A percentile compares a stretch with the other conserved stretches of the same genome.
These are phyloP conservation scores for Kodamaea sp. DNA, from an alignment of 1,139 yeast species.

Conservation along the genomic window DNA sequence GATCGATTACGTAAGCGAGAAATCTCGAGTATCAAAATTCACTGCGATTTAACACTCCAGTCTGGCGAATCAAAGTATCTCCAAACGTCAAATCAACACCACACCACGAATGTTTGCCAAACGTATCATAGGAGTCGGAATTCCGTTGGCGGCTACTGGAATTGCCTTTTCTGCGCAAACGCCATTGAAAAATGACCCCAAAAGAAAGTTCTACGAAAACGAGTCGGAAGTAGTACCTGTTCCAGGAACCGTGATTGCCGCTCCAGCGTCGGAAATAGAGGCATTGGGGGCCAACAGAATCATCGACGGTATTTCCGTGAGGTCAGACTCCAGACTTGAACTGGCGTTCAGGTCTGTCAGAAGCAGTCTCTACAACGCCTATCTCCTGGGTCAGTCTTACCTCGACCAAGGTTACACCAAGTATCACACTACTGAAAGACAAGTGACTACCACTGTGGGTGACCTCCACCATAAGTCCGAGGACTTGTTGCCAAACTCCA, in stretches of 20 bases:
- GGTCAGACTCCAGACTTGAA: constrained; percentile 54
- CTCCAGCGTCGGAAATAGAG: constrained; percentile 48
- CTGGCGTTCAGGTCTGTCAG: constrained; percentile 50
- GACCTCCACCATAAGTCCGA: constrained; percentile 71
- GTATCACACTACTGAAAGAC: constrained; percentile 63
- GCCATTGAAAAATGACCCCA: constrained; percentile 23
- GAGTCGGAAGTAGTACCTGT: constrained; percentile 51
- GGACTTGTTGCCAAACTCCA: constrained; percentile 72
- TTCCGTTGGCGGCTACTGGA: constrained; percentile 10
- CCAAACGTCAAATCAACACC: too few relatives aligned
- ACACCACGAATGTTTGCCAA: constrained; percentile 16
- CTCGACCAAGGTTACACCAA: constrained; percentile 43
- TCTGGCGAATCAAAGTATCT: too few relatives aligned
- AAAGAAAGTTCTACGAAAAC: constrained; percentile 62
- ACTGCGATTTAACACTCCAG: too few relatives aligned
- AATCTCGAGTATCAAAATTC: too few relatives aligned
- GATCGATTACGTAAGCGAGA: too few relatives aligned
- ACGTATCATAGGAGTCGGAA: constrained; percentile 12
- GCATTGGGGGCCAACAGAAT: constrained; percentile 44
- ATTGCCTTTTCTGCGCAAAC: constrained; percentile 2
- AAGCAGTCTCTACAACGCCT: constrained; percentile 22
- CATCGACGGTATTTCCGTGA: constrained; percentile 59
- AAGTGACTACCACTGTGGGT: constrained; percentile 66
- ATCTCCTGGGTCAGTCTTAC: constrained; percentile 20
- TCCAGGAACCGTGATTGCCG: constrained; percentile 58